phyloP scores from a whole-genome alignment of 1,284 basidiomycete species.

The Malassezia japonica region DNA sequence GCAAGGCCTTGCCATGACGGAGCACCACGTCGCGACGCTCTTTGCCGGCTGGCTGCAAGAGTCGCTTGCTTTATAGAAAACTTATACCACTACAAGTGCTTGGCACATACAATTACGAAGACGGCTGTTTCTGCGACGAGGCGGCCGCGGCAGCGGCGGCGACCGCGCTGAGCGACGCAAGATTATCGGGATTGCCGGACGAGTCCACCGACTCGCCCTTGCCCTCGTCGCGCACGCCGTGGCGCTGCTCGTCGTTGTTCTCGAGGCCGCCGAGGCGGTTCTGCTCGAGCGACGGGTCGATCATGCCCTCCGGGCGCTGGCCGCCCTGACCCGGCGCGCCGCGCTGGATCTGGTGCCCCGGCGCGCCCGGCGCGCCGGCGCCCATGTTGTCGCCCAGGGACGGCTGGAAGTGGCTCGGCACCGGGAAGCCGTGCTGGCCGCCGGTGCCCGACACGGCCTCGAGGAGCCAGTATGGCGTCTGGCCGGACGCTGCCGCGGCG shows the following conservation, averaged over 20 bases:
- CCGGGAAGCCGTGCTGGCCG: conserved; percentile 15
- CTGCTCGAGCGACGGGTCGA: conserved; percentile 22
- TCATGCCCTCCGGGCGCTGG: conserved; percentile 13
- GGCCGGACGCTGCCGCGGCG: conserved; percentile 15
- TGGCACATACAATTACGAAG: too few species aligned
- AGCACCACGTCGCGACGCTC: conserved; percentile 26
- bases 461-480: conserved; percentile 18
- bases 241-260: background rate
- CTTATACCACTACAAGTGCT: background rate
- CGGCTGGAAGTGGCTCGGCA: conserved; percentile 13
- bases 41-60: conserved; percentile 34
- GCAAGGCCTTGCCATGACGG: conserved; percentile 29
- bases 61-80: conserved; percentile 6
- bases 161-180: conserved; percentile 31
- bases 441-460: conserved; percentile 18
- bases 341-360: conserved; percentile 3
- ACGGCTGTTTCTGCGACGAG: conserved; percentile 4
- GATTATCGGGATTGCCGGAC: conserved; percentile 18
- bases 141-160: conserved; percentile 33
- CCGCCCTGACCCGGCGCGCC: background rate
- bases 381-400: conserved; percentile 12
- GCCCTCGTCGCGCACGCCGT: conserved; percentile 1
- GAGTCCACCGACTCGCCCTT: conserved; percentile 1
- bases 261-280: conserved; percentile 10
- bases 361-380: background rate